Conservation (phyloP, 2,329 filamentous ascomycete species). For the Metarhizium robertsii region DNA sequence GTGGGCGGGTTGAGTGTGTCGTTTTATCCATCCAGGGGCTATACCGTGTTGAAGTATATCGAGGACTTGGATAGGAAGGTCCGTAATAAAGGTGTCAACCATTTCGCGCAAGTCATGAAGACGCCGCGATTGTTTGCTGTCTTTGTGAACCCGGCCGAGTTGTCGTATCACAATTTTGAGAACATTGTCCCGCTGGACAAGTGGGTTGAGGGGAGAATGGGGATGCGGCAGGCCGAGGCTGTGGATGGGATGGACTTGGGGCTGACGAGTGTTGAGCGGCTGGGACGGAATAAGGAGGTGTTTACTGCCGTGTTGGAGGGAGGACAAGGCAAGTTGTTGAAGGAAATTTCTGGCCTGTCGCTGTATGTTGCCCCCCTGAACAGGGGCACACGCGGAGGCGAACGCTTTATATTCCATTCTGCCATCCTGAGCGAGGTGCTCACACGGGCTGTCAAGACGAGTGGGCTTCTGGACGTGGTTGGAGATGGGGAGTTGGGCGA, state of each 20-base stretch:
- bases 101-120: conserved; percentile 6
- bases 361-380: background rate
- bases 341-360: background rate
- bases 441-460: background rate
- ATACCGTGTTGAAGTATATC: conserved; percentile 1
- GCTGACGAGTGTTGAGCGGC: background rate
- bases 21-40: conserved; percentile 3
- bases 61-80: conserved; percentile 5
- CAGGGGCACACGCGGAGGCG: background rate
- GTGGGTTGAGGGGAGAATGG: background rate
- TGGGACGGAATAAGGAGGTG: background rate
- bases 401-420: conserved; percentile 1
- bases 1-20: conserved; percentile 1
- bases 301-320: background rate
- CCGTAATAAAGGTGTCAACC: background rate
- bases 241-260: background rate
- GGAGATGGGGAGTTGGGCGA: background rate
- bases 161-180: conserved; percentile 2
- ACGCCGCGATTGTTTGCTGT: conserved; percentile 8
- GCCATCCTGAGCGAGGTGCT: background rate
- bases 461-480: background rate
- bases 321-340: background rate
- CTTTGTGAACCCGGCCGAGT: conserved; percentile 4
- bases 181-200: background rate
- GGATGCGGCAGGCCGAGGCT: background rate